A percentile compares a stretch with the other conserved stretches of the same genome.
Conservation (phyloP, 129 eudicot species). For the Oenanthe sinensis region DNA sequence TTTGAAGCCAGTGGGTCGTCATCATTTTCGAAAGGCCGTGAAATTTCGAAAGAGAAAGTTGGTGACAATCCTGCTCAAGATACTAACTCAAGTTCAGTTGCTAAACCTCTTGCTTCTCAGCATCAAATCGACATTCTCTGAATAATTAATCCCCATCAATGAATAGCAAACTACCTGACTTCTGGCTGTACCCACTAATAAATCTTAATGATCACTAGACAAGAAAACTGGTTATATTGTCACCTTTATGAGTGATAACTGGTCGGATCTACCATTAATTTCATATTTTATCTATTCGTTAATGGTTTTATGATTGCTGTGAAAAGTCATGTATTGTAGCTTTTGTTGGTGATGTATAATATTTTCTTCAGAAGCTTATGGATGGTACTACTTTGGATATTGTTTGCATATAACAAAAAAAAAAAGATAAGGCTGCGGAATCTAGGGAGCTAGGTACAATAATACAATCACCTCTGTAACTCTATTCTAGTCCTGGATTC, state of each 20-base stretch:
- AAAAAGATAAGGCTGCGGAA: not conserved
- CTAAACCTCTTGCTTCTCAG: slow-evolving; percentile 16
- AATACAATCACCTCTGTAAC: no score
- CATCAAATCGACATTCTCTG: slow-evolving; percentile 23
- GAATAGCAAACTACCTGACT: not conserved
- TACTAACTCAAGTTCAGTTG: slow-evolving; percentile 2
- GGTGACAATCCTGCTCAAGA: not conserved
- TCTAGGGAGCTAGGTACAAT: not conserved
- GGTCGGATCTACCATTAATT: not conserved
- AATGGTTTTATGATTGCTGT: not conserved
- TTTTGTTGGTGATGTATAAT: not conserved
- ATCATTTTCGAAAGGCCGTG: not conserved
- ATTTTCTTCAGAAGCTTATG: not conserved
- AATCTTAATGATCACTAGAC: not conserved
- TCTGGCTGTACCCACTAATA: not conserved
- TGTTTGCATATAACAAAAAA: not conserved
- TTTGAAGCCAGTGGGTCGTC: slow-evolving; percentile 18
- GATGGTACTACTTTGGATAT: not conserved
- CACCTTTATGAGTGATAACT: not conserved
- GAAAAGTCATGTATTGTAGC: not conserved
- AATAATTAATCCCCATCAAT: not conserved
- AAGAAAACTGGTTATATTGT: not conserved
- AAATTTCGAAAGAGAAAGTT: not conserved
- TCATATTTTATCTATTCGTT: not conserved
- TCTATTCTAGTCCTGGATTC: no score